phyloP scores from a whole-genome alignment of 306 rosid genomes.

The Coriaria nepalensis region DNA sequence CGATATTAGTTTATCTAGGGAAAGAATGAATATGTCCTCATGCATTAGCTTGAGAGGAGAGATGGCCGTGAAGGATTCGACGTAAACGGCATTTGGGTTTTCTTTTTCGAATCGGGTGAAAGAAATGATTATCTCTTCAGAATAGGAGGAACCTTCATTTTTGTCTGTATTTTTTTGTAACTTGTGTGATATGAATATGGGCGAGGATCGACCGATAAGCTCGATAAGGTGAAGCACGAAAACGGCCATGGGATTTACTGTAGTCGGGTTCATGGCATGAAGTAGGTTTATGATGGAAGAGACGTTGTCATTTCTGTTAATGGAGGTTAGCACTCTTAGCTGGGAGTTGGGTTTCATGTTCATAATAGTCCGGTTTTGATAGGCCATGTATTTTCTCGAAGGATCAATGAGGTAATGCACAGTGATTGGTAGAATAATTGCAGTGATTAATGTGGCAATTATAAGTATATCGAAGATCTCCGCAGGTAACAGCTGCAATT shows the following conservation, averaged over 20 bases:
- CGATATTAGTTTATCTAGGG: slow-evolving; percentile 40
- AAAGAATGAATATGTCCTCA: slow-evolving; percentile 51
- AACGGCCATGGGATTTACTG: slow-evolving; percentile 18
- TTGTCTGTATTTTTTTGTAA: slow-evolving; percentile 12
- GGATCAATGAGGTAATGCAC: slow-evolving; percentile 41
- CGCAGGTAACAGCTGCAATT: slow-evolving; percentile 16
- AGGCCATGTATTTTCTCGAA: slow-evolving; percentile 38
- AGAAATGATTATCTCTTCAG: slow-evolving; percentile 21
- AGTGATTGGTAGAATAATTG: slow-evolving; percentile 17
- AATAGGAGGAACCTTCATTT: slow-evolving; percentile 4
- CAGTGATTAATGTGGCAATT: slow-evolving; percentile 8
- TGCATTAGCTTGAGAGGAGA: slow-evolving; percentile 49
- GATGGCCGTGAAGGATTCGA: slow-evolving; percentile 40
- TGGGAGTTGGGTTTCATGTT: slow-evolving; percentile 19
- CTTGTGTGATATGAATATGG: slow-evolving; percentile 35
- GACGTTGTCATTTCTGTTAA: slow-evolving; percentile 23
- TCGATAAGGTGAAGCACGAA: slow-evolving; percentile 43
- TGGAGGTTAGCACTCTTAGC: slow-evolving; percentile 27
- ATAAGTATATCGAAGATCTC: slow-evolving; percentile 2
- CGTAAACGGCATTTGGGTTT: slow-evolving; percentile 11
- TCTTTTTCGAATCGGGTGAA: slow-evolving; percentile 27
- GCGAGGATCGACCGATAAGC: slow-evolving; percentile 39
- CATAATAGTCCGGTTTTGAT: slow-evolving; percentile 30
- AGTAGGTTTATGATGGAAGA: slow-evolving; percentile 23
- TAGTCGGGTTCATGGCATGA: slow-evolving; percentile 28